Evolutionary conservation across 129 eudicot species (phyloP), one percentile per base, ranked within the genome.

Genomic region (Lonicera japonica): DNA sequence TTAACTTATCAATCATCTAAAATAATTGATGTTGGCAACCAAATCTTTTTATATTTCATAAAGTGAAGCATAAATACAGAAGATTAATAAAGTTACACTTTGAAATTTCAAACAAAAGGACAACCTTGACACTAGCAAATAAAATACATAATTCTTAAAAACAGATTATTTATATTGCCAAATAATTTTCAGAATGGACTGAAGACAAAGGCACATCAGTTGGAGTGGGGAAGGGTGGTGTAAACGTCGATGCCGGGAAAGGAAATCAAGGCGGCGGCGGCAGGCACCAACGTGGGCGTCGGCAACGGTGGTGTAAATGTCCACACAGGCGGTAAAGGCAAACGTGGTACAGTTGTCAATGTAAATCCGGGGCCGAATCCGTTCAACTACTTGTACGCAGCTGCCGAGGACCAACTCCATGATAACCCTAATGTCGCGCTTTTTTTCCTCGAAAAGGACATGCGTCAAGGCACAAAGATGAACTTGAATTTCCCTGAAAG

Each of bases 191-290:
- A 57, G 73, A 72, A 66, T 77, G 69, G 63, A 54, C 25, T 54
- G 81, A 80, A 72, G 80, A 67, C 65, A 85, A 78, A 71, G 66
- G 84, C 79, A 61, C 74, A 0, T 65, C 70, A n/a, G 36, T 67
- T 20, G 69, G 70, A 4, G 68, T 53, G 3, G 63, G 75, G 19
- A 61, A 54, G 10, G 64, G 62, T 12, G 75, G 68, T 0, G 75
- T 69, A 1, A 21, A 25, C 18, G 69, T 54, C 8, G 41, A 18
- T 23, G 19, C 56, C 0, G 39, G 70, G 43, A 54, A 41, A 5
- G 39, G 70, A 61, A 58, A 46, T 48, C 53, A 63, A 72, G 67
- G 67, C 15, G 45, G 45, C 48, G 21, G 29, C 15, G 23, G 43
- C 21, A 25, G 21, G 29, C 15, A 41, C 54, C 21, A 25, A 58